Evolutionary conservation across 352 stramenopile genomes (phyloP).

Genomic region (Globisporangium megalacanthum): DNA sequence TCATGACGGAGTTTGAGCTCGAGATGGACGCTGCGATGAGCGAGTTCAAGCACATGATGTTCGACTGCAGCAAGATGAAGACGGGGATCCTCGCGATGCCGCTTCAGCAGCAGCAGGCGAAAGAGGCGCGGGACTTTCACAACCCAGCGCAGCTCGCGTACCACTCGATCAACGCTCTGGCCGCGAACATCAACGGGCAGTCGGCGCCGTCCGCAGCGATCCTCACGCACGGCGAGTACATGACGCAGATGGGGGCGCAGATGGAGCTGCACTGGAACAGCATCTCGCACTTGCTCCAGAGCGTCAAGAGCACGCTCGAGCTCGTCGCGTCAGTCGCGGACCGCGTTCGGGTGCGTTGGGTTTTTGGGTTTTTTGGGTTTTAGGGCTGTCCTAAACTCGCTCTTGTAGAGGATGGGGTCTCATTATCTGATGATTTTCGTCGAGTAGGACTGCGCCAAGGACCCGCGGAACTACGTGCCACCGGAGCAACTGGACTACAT

Average conservation of each 20-base stretch:
- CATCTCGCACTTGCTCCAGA: constrained; percentile 77
- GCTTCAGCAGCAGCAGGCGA: constrained; percentile 44
- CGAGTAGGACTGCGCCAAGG: constrained; percentile 61
- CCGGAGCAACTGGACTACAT: constrained; percentile 85
- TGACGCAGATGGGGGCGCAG: constrained; percentile 81
- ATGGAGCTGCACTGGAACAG: constrained; percentile 86
- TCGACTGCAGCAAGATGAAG: constrained; percentile 79
- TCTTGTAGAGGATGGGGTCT: background rate
- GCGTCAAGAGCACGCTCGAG: constrained; percentile 67
- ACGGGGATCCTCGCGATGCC: constrained; percentile 72
- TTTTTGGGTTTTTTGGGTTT: background rate
- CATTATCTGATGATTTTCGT: constrained; percentile 4
- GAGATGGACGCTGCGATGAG: constrained; percentile 63
- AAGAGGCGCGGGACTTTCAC: constrained; percentile 59
- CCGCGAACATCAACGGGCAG: constrained; percentile 56
- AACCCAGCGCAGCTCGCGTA: constrained; percentile 66
- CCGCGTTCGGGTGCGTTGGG: constrained; percentile 50
- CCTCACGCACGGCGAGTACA: constrained; percentile 80
- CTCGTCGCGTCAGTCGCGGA: constrained; percentile 53
- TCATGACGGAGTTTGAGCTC: constrained; percentile 54
- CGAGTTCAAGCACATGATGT: constrained; percentile 73
- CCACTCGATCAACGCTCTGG: constrained; percentile 79
- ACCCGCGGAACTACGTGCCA: constrained; percentile 59
- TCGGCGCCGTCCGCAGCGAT: constrained; percentile 62
- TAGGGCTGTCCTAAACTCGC: too few species aligned